Percentiles rank a stretch among this genome's conserved stretches.
These are phyloP conservation scores for Planoprotostelium fungivorum DNA, from an alignment of 78 protist genomes.

Conservation along the genomic window DNA sequence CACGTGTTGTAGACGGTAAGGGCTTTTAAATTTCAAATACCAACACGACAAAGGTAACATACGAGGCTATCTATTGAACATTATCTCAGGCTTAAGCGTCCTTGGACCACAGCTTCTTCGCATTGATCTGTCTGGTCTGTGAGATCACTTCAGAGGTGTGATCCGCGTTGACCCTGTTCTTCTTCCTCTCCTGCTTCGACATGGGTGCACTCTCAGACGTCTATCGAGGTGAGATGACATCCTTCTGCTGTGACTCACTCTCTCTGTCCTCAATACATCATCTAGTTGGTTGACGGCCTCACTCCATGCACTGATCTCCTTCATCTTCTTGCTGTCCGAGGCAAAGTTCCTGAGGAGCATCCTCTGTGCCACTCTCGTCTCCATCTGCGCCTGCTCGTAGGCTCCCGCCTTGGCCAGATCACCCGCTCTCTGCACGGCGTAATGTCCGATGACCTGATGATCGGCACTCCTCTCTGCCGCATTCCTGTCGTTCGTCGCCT, in stretches of 20 bases:
- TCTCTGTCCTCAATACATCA: background rate
- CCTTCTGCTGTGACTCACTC: background rate
- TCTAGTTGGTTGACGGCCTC: background rate
- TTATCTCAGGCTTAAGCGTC: too few relatives aligned
- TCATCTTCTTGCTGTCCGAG: background rate
- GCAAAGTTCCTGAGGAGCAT: background rate
- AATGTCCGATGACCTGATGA: conserved; percentile 1
- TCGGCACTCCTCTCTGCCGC: conserved; percentile 12
- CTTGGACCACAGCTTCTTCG: background rate
- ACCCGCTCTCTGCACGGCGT: conserved; percentile 45
- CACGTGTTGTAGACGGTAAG: background rate
- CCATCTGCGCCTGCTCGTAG: conserved; percentile 8
- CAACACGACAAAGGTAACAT: background rate
- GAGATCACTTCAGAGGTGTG: background rate
- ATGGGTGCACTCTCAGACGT: background rate
- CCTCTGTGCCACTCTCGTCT: conserved; percentile 9
- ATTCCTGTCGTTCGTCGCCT: background rate
- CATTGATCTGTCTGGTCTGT: background rate
- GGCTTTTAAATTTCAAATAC: background rate
- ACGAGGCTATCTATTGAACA: background rate
- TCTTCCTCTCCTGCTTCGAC: background rate
- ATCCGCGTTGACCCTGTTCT: background rate
- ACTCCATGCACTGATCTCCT: background rate
- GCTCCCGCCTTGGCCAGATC: conserved; percentile 19
- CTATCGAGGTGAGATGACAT: background rate